Evolutionary conservation across 2,329 filamentous ascomycete species (phyloP).

Genomic region (Raffaelea arxii): DNA sequence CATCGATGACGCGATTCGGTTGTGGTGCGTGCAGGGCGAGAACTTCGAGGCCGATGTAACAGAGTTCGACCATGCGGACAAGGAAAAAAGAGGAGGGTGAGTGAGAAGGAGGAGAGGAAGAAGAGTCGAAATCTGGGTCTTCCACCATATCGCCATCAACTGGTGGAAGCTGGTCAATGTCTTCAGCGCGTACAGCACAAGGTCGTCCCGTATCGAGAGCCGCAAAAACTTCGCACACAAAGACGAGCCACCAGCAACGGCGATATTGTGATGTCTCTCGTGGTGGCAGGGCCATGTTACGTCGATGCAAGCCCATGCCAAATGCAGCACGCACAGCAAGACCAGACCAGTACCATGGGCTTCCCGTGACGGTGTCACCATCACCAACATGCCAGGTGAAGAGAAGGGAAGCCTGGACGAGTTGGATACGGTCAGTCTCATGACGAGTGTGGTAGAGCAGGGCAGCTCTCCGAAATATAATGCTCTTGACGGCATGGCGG

Average conservation of each 20-base stretch:
- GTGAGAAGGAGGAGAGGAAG: background rate
- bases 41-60: constrained; percentile 3
- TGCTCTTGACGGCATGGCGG: constrained; percentile 14
- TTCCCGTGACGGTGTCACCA: constrained; percentile 14
- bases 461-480: constrained; percentile 17
- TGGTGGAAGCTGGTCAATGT: constrained; percentile 1
- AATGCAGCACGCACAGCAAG: constrained; percentile 18
- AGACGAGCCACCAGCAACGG: constrained; percentile 6
- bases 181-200: constrained; percentile 3
- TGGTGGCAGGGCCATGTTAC: constrained; percentile 4
- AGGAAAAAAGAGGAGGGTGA: background rate
- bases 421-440: constrained; percentile 17
- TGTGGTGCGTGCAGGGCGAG: background rate
- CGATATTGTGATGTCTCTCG: background rate
- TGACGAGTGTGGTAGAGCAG: constrained; percentile 18
- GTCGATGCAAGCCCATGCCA: constrained; percentile 18
- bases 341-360: constrained; percentile 18
- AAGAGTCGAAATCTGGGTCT: background rate
- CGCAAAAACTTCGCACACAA: constrained; percentile 6
- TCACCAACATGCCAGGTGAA: constrained; percentile 18
- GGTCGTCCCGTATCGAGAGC: constrained; percentile 7
- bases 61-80: constrained; percentile 1
- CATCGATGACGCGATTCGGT: background rate
- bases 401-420: constrained; percentile 19
- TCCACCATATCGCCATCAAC: background rate